A percentile compares a stretch with the other conserved stretches of the same genome.
phyloP scores from a whole-genome alignment of 257 asterid genomes.

The Solanum virginianum region DNA sequence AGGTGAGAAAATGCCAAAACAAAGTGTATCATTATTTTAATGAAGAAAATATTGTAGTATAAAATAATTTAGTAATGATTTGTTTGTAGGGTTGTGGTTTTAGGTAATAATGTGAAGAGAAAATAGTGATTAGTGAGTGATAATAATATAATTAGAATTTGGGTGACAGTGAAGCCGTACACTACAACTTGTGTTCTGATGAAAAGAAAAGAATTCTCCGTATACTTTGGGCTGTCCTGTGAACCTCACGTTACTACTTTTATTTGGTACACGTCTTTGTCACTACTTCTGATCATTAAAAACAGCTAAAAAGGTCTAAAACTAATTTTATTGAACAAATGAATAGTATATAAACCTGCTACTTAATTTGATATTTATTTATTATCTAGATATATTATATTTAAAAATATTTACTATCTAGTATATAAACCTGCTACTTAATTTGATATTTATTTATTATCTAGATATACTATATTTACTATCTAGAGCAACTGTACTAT shows the following conservation, averaged over 20 bases:
- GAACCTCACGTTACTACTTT: background rate
- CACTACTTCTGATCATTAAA: background rate
- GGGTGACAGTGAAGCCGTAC: background rate
- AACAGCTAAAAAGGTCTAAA: no score
- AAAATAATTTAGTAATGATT: background rate
- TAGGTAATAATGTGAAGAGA: background rate
- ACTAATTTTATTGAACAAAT: no score
- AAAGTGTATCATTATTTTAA: background rate
- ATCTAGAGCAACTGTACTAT: no score
- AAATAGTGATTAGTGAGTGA: background rate
- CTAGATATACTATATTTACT: no score
- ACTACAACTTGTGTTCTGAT: background rate
- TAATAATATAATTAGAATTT: background rate
- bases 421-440: no score
- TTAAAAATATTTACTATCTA: no score
- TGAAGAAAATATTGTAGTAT: background rate
- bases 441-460: no score
- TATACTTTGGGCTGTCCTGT: background rate
- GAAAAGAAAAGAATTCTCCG: background rate
- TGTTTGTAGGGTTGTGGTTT: background rate
- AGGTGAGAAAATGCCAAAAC: background rate
- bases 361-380: no score
- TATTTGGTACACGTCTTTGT: background rate
- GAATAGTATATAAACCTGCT: no score
- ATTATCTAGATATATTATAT: no score